Percentiles rank a stretch among this genome's conserved stretches.
Conservation (phyloP, 108 stramenopile genomes). For the Chaetoceros muelleri region DNA sequence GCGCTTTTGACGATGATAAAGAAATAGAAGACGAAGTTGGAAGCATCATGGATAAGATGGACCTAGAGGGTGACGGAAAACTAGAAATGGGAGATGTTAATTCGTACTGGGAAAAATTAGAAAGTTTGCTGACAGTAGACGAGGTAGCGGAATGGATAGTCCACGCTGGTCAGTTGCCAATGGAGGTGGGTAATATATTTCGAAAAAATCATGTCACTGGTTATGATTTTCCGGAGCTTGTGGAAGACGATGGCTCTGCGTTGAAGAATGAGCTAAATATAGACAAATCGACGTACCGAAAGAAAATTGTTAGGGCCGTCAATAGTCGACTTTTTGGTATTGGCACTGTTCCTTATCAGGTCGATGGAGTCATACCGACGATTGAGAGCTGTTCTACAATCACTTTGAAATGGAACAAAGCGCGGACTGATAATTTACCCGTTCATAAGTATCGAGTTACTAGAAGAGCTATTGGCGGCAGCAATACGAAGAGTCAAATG, state of each 20-base stretch:
- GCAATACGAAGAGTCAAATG: conserved; percentile 5
- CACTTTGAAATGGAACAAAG: conserved; percentile 20
- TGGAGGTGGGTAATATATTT: conserved; percentile 37
- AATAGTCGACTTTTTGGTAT: conserved; percentile 39
- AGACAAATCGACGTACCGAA: conserved; percentile 17
- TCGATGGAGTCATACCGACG: conserved; percentile 8
- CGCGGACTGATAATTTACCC: conserved; percentile 26
- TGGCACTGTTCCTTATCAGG: conserved; percentile 17
- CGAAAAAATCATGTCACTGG: conserved; percentile 40
- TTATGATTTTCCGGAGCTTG: conserved; percentile 54
- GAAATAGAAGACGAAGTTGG: conserved; percentile 19
- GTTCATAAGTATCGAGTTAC: conserved; percentile 51
- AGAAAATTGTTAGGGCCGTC: conserved; percentile 30
- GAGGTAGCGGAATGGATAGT: conserved; percentile 50
- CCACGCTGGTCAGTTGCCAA: conserved; percentile 47
- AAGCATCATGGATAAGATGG: conserved; percentile 24
- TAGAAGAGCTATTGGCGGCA: conserved; percentile 14
- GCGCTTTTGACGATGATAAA: conserved; percentile 16
- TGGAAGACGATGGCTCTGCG: conserved; percentile 30
- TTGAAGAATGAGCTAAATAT: conserved; percentile 41
- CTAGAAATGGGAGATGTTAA: conserved; percentile 27
- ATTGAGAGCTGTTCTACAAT: conserved; percentile 22
- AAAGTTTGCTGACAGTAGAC: conserved; percentile 39
- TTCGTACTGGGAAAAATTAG: conserved; percentile 35
- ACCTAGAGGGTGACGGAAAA: conserved; percentile 19